phyloP scores from a whole-genome alignment of 768 basidiomycete genomes.

The Auriscalpium microsporum region DNA sequence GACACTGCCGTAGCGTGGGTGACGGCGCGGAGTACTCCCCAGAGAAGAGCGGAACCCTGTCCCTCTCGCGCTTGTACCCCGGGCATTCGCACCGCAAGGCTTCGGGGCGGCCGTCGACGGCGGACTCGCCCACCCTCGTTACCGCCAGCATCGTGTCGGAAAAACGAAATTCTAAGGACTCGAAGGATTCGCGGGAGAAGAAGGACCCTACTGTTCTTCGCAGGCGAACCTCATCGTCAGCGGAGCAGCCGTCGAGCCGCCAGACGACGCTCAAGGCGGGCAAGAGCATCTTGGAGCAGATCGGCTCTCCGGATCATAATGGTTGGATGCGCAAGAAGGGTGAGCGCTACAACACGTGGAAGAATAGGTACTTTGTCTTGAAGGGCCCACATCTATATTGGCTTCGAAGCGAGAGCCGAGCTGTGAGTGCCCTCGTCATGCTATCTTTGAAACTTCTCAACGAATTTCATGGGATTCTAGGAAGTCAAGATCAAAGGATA shows the following conservation, averaged over 20 bases:
- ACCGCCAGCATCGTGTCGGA: constrained; percentile 16
- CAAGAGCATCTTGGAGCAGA: constrained; percentile 76
- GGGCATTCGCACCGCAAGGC: constrained; percentile 31
- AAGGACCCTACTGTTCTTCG: constrained; percentile 36
- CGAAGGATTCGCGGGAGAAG: constrained; percentile 20
- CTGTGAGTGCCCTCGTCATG: constrained; percentile 23
- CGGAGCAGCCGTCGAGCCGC: neutral
- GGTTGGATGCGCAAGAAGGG: constrained; percentile 98
- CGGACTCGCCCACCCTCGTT: constrained; percentile 20
- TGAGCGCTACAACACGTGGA: constrained; percentile 91
- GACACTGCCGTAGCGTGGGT: constrained; percentile 25
- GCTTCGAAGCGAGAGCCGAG: constrained; percentile 62
- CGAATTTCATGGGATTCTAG: constrained; percentile 27
- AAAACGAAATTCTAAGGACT: constrained; percentile 16
- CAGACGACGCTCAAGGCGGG: constrained; percentile 31
- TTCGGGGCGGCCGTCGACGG: constrained; percentile 34
- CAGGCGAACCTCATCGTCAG: constrained; percentile 40
- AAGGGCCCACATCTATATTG: constrained; percentile 90
- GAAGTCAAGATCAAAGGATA: constrained; percentile 97
- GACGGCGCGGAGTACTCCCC: constrained; percentile 29
- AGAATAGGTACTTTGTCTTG: constrained; percentile 82
- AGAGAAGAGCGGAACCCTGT: constrained; percentile 29
- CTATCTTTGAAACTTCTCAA: neutral
- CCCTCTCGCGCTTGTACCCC: constrained; percentile 27
- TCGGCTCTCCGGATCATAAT: constrained; percentile 80